Evolutionary conservation across 2,329 filamentous ascomycete species (phyloP).

Genomic region (Didymella arachidicola): DNA sequence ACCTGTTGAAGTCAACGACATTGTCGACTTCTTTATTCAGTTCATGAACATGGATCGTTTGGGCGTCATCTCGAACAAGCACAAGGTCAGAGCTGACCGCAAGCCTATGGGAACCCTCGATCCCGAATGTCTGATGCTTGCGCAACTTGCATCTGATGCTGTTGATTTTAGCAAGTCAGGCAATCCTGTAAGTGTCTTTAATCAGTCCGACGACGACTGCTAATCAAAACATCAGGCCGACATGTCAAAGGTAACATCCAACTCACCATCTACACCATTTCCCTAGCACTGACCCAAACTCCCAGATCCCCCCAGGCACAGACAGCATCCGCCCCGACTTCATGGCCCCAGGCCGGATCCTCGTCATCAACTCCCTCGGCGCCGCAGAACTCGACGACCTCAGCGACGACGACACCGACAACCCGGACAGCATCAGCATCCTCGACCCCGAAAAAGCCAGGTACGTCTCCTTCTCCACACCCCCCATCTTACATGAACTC

Average conservation of each 20-base stretch:
- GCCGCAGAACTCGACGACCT: conserved; percentile 35
- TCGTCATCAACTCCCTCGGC: conserved; percentile 46
- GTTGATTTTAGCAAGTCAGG: conserved; percentile 46
- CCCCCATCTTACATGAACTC: no score
- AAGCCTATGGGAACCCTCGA: conserved; percentile 38
- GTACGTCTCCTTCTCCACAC: conserved; percentile 1
- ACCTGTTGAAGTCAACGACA: conserved; percentile 68
- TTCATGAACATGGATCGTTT: conserved; percentile 55
- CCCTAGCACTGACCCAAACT: neutral
- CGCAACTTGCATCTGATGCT: conserved; percentile 48
- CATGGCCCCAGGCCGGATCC: conserved; percentile 58
- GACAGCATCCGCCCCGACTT: conserved; percentile 58
- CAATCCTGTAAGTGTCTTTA: conserved; percentile 21
- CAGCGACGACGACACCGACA: conserved; percentile 47
- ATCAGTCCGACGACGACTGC: neutral
- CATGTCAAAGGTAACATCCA: conserved; percentile 14
- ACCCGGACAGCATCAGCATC: conserved; percentile 39
- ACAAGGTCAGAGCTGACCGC: conserved; percentile 54
- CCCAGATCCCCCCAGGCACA: conserved; percentile 24
- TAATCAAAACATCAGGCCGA: conserved; percentile 13
- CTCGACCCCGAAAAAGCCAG: conserved; percentile 56
- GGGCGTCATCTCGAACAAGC: conserved; percentile 52
- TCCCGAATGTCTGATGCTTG: conserved; percentile 48
- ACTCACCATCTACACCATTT: no score
- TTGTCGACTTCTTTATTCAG: conserved; percentile 79